These are phyloP conservation scores for Aspergillus campestris DNA, from an alignment of 495 filamentous ascomycete species.

Conservation along the genomic window DNA sequence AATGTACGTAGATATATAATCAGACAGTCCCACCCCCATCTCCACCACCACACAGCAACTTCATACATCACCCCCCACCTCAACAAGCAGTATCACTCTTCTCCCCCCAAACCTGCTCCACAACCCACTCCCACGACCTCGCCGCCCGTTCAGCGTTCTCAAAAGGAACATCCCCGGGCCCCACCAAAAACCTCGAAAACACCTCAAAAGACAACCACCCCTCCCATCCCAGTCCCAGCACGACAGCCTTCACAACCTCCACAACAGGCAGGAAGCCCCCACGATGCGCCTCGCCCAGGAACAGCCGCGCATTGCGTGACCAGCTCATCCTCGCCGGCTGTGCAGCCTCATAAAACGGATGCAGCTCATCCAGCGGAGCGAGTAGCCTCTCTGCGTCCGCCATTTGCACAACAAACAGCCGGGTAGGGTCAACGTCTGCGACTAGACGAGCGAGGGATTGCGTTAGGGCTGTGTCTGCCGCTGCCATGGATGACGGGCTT, in stretches of 20 bases:
- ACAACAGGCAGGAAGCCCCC: slow-evolving; percentile 52
- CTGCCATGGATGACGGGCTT: too few relatives aligned
- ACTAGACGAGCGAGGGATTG: slow-evolving; percentile 21
- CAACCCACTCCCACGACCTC: too few relatives aligned
- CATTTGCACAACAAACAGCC: slow-evolving; percentile 62
- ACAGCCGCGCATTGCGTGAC: slow-evolving; percentile 59
- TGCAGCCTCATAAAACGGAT: slow-evolving; percentile 45
- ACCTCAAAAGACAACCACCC: slow-evolving; percentile 62
- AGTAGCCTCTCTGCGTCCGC: slow-evolving; percentile 52
- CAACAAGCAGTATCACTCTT: too few relatives aligned
- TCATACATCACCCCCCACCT: too few relatives aligned
- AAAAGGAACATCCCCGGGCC: slow-evolving; percentile 7
- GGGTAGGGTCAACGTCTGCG: slow-evolving; percentile 41
- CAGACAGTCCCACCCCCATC: too few relatives aligned
- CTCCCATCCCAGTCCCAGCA: slow-evolving; percentile 48
- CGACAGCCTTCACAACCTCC: slow-evolving; percentile 32
- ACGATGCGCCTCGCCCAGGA: slow-evolving; percentile 50
- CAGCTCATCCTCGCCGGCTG: slow-evolving; percentile 61
- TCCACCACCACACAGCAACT: too few relatives aligned
- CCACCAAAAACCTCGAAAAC: slow-evolving; percentile 51
- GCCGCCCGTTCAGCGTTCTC: too few relatives aligned
- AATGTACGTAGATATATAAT: too few relatives aligned
- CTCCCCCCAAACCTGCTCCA: too few relatives aligned
- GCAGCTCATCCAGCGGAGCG: slow-evolving; percentile 41
- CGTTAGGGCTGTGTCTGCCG: slow-evolving; percentile 6